phyloP scores from a whole-genome alignment of 768 basidiomycete genomes.

The Gymnopilus junonius region DNA sequence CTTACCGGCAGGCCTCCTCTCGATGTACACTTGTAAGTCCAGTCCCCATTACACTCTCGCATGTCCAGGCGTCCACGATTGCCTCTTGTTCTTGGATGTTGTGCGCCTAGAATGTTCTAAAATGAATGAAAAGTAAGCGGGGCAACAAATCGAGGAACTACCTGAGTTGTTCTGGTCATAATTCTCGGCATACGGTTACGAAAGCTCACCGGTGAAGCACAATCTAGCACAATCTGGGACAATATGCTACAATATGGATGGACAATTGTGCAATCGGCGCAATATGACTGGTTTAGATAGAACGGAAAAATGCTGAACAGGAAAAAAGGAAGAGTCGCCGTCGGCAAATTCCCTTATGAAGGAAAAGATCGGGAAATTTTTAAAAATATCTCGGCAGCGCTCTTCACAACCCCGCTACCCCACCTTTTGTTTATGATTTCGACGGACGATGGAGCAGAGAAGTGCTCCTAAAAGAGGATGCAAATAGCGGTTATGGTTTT shows the following conservation, averaged over 20 bases:
- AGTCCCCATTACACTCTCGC: neutral
- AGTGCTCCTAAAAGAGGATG: neutral
- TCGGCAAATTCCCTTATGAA: constrained; percentile 1
- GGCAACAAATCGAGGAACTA: neutral
- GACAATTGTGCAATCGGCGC: neutral
- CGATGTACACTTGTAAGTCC: neutral
- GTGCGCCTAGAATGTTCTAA: neutral
- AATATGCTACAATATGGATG: no score
- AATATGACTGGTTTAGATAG: neutral
- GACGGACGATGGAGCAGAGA: neutral
- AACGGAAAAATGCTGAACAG: neutral
- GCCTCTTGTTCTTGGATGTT: neutral
- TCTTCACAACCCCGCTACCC: neutral
- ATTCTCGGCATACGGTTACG: neutral
- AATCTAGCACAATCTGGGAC: no score
- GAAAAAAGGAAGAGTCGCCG: neutral
- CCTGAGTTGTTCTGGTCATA: no score
- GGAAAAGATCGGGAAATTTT: neutral
- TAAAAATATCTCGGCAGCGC: neutral
- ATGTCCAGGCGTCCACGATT: no score
- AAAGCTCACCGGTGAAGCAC: neutral
- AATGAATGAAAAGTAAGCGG: neutral
- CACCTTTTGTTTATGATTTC: neutral
- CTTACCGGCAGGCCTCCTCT: neutral
- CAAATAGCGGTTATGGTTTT: neutral